These are phyloP conservation scores for Cicer pinnatifidum DNA, from an alignment of 306 rosid species.

Conservation along the genomic window DNA sequence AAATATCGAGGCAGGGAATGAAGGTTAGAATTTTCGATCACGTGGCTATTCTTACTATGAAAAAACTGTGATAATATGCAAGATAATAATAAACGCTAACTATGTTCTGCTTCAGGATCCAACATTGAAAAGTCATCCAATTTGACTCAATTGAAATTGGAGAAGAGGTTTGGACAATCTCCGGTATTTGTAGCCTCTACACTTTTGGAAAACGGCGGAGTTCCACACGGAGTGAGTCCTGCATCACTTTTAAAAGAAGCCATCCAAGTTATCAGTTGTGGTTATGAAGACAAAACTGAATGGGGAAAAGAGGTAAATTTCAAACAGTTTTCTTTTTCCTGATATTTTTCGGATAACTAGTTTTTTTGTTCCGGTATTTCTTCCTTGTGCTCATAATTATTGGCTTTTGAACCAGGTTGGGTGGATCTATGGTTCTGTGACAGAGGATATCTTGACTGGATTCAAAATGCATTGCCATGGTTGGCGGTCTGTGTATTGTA, in stretches of 20 bases:
- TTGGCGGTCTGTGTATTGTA: constrained; percentile 97
- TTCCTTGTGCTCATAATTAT: constrained; percentile 33
- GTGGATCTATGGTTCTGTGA: constrained; percentile 98
- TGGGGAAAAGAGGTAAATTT: constrained; percentile 94
- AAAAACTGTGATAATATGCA: constrained; percentile 13
- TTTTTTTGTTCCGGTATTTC: constrained; percentile 29
- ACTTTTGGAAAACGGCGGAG: constrained; percentile 82
- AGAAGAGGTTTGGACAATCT: constrained; percentile 93
- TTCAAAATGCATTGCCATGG: constrained; percentile 99
- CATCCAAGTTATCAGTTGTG: constrained; percentile 95
- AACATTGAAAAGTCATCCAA: constrained; percentile 52
- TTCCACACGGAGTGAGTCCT: constrained; percentile 64
- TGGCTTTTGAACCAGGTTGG: constrained; percentile 68
- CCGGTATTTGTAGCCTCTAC: constrained; percentile 84
- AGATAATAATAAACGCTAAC: constrained; percentile 17
- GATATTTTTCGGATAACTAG: neutral
- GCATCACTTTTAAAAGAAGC: constrained; percentile 91
- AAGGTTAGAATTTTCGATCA: constrained; percentile 56
- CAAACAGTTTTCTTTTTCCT: neutral
- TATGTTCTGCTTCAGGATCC: constrained; percentile 57
- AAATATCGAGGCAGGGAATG: constrained; percentile 79
- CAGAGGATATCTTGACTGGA: constrained; percentile 98
- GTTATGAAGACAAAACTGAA: constrained; percentile 94
- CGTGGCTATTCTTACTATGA: constrained; percentile 9
- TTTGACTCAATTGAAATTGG: constrained; percentile 71